Percentiles rank a stretch among this genome's conserved stretches.
Evolutionary conservation across 2,329 filamentous ascomycete genomes (phyloP).

Genomic region (Cladobotryum mycophilum): DNA sequence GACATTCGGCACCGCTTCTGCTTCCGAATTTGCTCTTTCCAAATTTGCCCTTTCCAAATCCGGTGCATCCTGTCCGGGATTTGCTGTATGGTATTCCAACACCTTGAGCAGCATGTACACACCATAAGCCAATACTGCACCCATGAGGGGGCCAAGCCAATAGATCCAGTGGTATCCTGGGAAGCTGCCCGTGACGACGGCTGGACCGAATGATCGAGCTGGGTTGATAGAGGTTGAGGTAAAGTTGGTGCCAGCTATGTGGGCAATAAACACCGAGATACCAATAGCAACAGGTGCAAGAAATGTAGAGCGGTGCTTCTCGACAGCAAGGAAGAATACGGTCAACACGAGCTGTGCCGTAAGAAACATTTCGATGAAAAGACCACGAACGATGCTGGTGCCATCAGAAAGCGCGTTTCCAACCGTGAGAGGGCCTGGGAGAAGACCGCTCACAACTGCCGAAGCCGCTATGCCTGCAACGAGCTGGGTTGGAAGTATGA

Average conservation of each 20-base stretch:
- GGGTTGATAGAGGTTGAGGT: constrained; percentile 46
- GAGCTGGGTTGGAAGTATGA: constrained; percentile 52
- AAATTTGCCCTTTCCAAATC: too few species aligned
- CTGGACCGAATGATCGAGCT: constrained; percentile 45
- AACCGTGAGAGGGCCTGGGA: constrained; percentile 52
- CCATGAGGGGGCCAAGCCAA: constrained; percentile 48
- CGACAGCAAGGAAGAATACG: constrained; percentile 63
- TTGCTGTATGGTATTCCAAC: constrained; percentile 45
- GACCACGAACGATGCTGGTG: constrained; percentile 47
- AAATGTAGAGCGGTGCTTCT: constrained; percentile 68
- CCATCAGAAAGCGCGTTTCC: constrained; percentile 49
- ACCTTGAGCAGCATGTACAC: constrained; percentile 46
- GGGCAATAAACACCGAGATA: constrained; percentile 58
- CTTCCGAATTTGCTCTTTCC: too few species aligned
- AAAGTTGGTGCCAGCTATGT: constrained; percentile 40
- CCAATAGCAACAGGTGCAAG: constrained; percentile 68
- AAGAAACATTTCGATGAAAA: constrained; percentile 63
- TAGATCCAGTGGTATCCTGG: constrained; percentile 47
- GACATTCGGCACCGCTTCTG: too few species aligned
- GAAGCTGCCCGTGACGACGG: constrained; percentile 35
- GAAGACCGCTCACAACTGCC: constrained; percentile 48
- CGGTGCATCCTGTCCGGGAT: constrained; percentile 40
- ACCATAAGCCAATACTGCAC: constrained; percentile 40
- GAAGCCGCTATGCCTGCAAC: constrained; percentile 53
- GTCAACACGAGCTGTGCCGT: constrained; percentile 58